Evolutionary conservation across 441 rosid genomes (phyloP), one percentile per base, ranked within the genome.

Genomic region (Eruca vesicaria): DNA sequence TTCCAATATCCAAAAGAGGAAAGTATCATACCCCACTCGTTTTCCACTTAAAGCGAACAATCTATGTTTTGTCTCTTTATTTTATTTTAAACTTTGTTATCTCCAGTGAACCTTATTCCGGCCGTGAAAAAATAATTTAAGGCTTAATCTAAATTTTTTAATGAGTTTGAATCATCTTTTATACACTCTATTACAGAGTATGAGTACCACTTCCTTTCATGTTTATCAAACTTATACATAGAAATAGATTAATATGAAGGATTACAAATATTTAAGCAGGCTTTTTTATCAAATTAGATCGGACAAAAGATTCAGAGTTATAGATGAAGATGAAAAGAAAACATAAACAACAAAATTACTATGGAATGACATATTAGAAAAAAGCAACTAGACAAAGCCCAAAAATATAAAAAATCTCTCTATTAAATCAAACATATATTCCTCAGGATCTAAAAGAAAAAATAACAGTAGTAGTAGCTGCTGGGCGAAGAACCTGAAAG

Each of bases 1-100:
- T 79, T 69, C 1, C 26, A 9, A 9, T 69, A 61, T 35, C 82
- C 79, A 58, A 69, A 79, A 74, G 16, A 63, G 82, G 72, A 74
- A 79, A 66, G 31, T 63, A 58, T 16, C 56, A 31, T 20, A 18
- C 10, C 76, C 71, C 72, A 45, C 68, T 69, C 41, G n/a, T 28
- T 38, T 50, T 18, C 23, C 23, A 8, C 52, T 3, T 8, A 18
- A 58, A 71, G 20, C 16, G 2, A 77, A 16, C 72, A 3, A 12
- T 63, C 12, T 8, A 16, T 50, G 50, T 43, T n/a, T 21, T 23
- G 20, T n/a, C 7, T 23, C 3, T 4, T 2, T 26, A 14, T 57
- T 11, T 0, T 23, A 6, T 2, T 57, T 7, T 12, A 29, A 53
- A 57, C 33, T 10, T 26, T 26, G 5, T 28, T 57, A 57, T 57